Conservation (phyloP, 805 yeast genomes). For the Candida dendrica region DNA sequence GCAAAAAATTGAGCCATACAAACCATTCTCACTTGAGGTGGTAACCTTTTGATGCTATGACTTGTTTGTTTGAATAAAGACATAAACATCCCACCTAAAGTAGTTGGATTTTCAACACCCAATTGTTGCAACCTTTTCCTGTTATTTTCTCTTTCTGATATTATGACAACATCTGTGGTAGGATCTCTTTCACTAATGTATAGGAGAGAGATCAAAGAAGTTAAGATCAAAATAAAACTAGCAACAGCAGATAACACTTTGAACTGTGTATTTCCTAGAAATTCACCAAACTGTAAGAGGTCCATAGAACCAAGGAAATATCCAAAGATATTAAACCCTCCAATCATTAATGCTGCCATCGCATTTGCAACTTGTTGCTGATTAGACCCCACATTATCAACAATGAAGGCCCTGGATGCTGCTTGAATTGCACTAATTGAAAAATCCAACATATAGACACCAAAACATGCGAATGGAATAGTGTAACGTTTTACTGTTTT, state of each 20-base stretch:
- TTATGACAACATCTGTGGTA: conserved; percentile 30
- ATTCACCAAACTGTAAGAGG: conserved; percentile 28
- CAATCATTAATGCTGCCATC: conserved; percentile 61
- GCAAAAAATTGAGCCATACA: conserved; percentile 57
- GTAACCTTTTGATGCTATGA: conserved; percentile 30
- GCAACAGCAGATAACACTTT: conserved; percentile 40
- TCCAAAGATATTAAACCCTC: conserved; percentile 51
- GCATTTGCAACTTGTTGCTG: conserved; percentile 58
- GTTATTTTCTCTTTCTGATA: conserved; percentile 29
- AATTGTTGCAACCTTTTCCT: conserved; percentile 24
- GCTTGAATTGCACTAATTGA: conserved; percentile 56
- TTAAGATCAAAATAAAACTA: conserved; percentile 29
- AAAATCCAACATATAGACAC: conserved; percentile 48
- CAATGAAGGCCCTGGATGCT: conserved; percentile 51
- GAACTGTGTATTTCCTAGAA: conserved; percentile 42
- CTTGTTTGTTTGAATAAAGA: conserved; percentile 27
- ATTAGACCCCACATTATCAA: conserved; percentile 48
- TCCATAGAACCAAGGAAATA: conserved; percentile 46
- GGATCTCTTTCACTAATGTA: conserved; percentile 44
- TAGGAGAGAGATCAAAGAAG: conserved; percentile 25
- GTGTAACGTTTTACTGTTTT: conserved; percentile 25
- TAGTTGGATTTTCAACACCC: conserved; percentile 27
- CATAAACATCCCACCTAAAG: conserved; percentile 7
- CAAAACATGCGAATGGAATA: conserved; percentile 44
- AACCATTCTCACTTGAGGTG: conserved; percentile 43